These are phyloP conservation scores for Brassica balearica DNA, from an alignment of 441 rosid genomes.

Conservation along the genomic window DNA sequence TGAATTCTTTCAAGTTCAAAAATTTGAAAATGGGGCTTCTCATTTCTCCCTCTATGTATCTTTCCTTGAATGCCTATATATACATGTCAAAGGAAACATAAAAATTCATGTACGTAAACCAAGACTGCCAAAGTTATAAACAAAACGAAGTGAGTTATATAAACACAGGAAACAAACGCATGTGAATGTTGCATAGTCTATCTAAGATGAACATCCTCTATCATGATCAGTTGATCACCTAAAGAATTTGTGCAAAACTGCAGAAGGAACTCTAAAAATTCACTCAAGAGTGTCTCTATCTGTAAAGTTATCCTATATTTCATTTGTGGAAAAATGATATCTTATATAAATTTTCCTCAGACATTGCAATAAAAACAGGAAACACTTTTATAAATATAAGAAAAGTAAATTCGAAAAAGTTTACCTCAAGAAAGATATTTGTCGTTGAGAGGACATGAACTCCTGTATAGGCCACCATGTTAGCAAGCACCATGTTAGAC, in stretches of 20 bases:
- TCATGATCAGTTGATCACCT: background rate
- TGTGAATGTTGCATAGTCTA: background rate
- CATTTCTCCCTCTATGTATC: background rate
- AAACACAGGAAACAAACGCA: background rate
- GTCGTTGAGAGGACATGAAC: conserved; percentile 21
- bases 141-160: background rate
- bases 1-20: background rate
- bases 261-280: background rate
- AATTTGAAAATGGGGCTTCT: background rate
- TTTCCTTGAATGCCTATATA: conserved; percentile 14
- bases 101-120: background rate
- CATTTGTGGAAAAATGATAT: background rate
- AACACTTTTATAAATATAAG: background rate
- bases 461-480: background rate
- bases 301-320: background rate
- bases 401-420: background rate
- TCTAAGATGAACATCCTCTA: background rate
- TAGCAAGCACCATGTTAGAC: background rate
- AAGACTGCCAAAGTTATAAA: background rate
- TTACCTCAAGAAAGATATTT: conserved; percentile 35
- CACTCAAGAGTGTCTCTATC: background rate
- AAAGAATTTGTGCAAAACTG: background rate
- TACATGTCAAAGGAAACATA: background rate
- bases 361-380: background rate
- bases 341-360: background rate